Evolutionary conservation across 2,329 filamentous ascomycete genomes (phyloP), one percentile per base, ranked within the genome.

Genomic region (Grosmannia huntii): DNA sequence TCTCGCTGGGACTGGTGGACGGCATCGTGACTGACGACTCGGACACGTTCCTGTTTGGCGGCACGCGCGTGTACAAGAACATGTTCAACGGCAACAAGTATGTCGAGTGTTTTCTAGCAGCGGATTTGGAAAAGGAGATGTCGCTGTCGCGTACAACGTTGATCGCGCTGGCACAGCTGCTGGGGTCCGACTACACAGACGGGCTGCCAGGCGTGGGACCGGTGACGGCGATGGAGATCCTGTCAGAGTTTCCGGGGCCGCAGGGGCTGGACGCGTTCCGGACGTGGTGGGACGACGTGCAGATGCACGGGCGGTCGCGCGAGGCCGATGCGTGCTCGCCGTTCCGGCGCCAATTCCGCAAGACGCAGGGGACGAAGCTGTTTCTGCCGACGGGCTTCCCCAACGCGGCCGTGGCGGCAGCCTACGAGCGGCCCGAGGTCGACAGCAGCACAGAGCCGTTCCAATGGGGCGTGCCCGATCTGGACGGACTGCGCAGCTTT

Each of bases 41-140:
- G 3, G 94, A 99, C 75, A 95, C 86, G 0, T 99, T 99, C 67
- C 80, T 99, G 0, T 99, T 99, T 70, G 95, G 94, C 21, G 95
- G 94, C 44, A 99, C 90, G 0, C 81, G 92, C 21, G 87, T 99
- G 25, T 99, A 99, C 78, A 99, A 99, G 71, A 99, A 99, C 75
- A 95, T 99, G 90, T 99, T 99, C 77, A 99, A 96, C 71, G 86
- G 90, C 65, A 94, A 94, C 70, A 99, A 99, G 69, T 95, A 90
- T 65, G 94, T 99, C 49, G 94, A 99, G 73, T 97, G 94, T 72
- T 99, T 97, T 68, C 80, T 99, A 11, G 75, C 84, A 2, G 77
- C 76, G 0, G 94, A 99, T 66, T 76, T 99, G 0, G 89, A 95
- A 66, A 87, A 87, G 65, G 95, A 99, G 65, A 86, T 96, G 62